Percentiles rank a stretch among this genome's conserved stretches.
Conservation (phyloP, 2,329 filamentous ascomycete species). For the Colletotrichum coccodes region DNA sequence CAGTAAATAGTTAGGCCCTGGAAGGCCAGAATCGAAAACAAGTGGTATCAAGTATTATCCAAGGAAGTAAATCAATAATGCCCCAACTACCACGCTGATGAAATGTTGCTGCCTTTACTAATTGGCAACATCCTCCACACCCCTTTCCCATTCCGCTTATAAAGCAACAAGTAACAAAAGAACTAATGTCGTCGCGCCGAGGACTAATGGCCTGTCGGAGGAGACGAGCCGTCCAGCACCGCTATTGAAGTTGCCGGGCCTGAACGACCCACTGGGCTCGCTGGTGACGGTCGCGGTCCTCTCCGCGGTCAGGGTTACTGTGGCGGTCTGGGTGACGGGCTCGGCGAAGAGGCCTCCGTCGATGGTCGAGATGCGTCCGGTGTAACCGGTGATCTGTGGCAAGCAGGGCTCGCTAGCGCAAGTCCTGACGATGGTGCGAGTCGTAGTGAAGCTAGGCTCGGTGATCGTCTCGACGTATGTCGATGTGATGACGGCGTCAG, state of each 20-base stretch:
- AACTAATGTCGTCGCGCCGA: constrained; percentile 3
- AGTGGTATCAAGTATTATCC: not conserved
- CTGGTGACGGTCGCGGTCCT: constrained; percentile 19
- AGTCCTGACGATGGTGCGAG: constrained; percentile 16
- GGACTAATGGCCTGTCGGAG: constrained; percentile 2
- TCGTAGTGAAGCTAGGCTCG: constrained; percentile 6
- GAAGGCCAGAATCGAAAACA: not conserved
- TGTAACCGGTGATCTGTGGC: constrained; percentile 3
- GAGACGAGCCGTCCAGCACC: constrained; percentile 15
- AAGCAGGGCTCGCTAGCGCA: constrained; percentile 7
- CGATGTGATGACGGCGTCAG: constrained; percentile 17
- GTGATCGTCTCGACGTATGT: constrained; percentile 12
- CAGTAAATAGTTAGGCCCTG: not conserved
- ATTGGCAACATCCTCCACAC: not conserved
- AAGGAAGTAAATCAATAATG: not conserved
- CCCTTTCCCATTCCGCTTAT: not conserved
- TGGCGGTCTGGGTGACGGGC: constrained; percentile 11
- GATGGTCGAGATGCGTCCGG: constrained; percentile 7
- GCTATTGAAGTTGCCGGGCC: constrained; percentile 19
- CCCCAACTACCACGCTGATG: not conserved
- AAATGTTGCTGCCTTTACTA: not conserved
- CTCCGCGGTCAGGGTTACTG: constrained; percentile 8
- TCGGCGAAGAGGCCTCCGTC: constrained; percentile 2
- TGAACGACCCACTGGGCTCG: not conserved
- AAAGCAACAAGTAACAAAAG: constrained; percentile 18